phyloP scores from a whole-genome alignment of 495 filamentous ascomycete species.

The Hyaloscypha bicolor region DNA sequence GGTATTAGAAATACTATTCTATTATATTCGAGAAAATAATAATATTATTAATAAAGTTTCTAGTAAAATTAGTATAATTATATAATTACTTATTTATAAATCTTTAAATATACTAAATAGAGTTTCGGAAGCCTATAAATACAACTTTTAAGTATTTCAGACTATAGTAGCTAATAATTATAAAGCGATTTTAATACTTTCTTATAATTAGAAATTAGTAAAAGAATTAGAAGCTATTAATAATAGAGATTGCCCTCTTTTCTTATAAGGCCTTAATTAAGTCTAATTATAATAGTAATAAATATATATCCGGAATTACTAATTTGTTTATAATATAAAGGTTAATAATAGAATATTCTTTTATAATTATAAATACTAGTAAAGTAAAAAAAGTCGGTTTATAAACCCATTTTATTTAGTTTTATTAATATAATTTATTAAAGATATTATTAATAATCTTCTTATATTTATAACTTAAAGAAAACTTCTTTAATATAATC shows the following conservation, averaged over 20 bases:
- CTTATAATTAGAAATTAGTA: neutral
- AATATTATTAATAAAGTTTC: constrained; percentile 5
- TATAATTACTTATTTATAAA: neutral
- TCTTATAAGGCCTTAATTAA: neutral
- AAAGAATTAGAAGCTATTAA: constrained; percentile 4
- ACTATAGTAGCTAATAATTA: neutral
- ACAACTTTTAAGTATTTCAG: neutral
- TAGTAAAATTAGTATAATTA: neutral
- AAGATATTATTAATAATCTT: no score
- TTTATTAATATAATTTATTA: no score
- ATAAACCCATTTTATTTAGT: no score
- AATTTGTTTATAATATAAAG: neutral
- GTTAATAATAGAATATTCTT: neutral
- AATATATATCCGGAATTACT: constrained; percentile 5
- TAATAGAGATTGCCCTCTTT: neutral
- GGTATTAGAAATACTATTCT: neutral
- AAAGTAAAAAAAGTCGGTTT: no score
- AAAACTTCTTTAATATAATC: no score
- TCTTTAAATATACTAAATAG: neutral
- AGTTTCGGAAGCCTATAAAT: neutral
- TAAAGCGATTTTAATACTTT: neutral
- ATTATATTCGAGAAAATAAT: neutral
- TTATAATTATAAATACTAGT: no score
- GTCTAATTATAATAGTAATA: neutral
- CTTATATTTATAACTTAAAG: no score